Conservation (phyloP, 2,329 filamentous ascomycete species). For the Microthyrium microscopicum region DNA sequence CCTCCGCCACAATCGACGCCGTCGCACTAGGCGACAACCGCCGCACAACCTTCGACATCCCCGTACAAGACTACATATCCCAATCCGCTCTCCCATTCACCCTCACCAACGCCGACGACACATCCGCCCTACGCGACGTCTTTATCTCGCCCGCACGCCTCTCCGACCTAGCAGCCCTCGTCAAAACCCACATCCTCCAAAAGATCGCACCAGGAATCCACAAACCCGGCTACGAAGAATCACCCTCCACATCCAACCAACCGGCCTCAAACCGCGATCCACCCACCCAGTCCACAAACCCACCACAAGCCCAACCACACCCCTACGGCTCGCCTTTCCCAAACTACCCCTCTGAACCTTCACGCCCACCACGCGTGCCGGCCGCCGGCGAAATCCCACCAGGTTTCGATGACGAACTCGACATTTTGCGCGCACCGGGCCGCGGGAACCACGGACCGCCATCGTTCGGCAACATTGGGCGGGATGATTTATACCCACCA, state of each 20-base stretch:
- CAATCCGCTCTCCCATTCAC: slow-evolving; percentile 37
- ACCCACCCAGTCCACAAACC: slow-evolving; percentile 17
- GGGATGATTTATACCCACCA: slow-evolving; percentile 74
- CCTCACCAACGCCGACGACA: slow-evolving; percentile 14
- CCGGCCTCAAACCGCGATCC: slow-evolving; percentile 4
- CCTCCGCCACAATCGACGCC: slow-evolving; percentile 69
- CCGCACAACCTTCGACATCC: slow-evolving; percentile 61
- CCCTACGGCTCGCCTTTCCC: slow-evolving; percentile 55
- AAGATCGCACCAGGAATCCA: slow-evolving; percentile 62
- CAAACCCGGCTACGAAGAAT: slow-evolving; percentile 63
- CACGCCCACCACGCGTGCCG: slow-evolving; percentile 48
- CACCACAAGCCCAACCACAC: slow-evolving; percentile 47
- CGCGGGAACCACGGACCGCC: slow-evolving; percentile 21
- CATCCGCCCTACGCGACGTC: slow-evolving; percentile 32
- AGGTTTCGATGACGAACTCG: slow-evolving; percentile 84
- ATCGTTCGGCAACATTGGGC: slow-evolving; percentile 45
- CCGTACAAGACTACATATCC: slow-evolving; percentile 58
- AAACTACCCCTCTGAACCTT: slow-evolving; percentile 38
- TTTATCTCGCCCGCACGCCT: slow-evolving; percentile 63
- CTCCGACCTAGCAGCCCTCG: slow-evolving; percentile 47
- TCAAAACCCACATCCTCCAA: slow-evolving; percentile 70
- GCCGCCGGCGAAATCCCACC: slow-evolving; percentile 73
- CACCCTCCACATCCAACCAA: slow-evolving; percentile 11
- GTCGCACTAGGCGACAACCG: slow-evolving; percentile 66
- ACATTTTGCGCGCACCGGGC: slow-evolving; percentile 39